Conservation (phyloP, 805 yeast species). For the Allodekkera sacchari region DNA sequence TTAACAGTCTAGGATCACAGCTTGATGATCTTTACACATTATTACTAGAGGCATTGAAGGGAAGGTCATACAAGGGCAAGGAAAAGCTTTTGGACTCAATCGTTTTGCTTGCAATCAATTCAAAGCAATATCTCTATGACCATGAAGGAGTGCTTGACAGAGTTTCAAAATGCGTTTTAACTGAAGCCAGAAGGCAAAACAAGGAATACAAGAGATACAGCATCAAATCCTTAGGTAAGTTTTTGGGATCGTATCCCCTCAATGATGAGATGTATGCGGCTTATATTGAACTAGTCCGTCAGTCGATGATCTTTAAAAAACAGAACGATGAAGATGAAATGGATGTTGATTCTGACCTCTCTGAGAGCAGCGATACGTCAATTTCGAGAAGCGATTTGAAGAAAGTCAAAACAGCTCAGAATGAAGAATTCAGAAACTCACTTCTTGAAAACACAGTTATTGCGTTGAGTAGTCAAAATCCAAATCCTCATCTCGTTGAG, state of each 20-base stretch:
- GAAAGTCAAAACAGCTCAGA: conserved; percentile 2
- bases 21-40: conserved; percentile 37
- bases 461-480: conserved; percentile 4
- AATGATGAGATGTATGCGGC: conserved; percentile 25
- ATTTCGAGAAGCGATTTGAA: conserved; percentile 1
- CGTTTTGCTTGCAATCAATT: conserved; percentile 45
- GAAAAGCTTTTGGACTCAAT: conserved; percentile 67
- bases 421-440: conserved; percentile 4
- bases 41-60: conserved; percentile 54
- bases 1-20: conserved; percentile 10
- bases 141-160: conserved; percentile 25
- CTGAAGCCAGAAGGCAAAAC: conserved; percentile 63
- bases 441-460: conserved; percentile 6
- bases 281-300: conserved; percentile 28
- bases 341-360: conserved; percentile 12
- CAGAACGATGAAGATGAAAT: conserved; percentile 15
- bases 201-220: conserved; percentile 53
- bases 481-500: conserved; percentile 2
- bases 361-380: neutral
- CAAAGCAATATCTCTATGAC: conserved; percentile 26
- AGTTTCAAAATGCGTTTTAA: conserved; percentile 36
- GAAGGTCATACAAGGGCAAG: conserved; percentile 86
- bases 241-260: conserved; percentile 22
- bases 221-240: conserved; percentile 45
- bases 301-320: conserved; percentile 11